A percentile compares a stretch with the other conserved stretches of the same genome.
Evolutionary conservation across 176 grass and related monocot species (phyloP).

Genomic region (Neostapfia colusana): DNA sequence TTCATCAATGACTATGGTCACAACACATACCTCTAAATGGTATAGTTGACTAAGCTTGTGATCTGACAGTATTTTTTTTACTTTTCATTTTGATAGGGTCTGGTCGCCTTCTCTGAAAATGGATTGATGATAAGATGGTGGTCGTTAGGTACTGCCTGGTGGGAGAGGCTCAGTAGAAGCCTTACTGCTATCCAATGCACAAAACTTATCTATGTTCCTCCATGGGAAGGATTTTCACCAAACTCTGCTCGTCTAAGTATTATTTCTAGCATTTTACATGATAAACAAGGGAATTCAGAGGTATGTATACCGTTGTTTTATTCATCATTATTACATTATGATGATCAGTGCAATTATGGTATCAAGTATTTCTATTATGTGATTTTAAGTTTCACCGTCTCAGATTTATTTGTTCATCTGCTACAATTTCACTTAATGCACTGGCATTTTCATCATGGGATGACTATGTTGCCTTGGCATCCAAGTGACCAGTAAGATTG

Average conservation of each 20-base stretch:
- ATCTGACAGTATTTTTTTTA: neutral
- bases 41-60: slow-evolving; percentile 26
- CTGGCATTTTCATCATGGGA: neutral
- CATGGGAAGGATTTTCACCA: slow-evolving; percentile 95
- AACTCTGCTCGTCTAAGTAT: slow-evolving; percentile 89
- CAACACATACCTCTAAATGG: neutral
- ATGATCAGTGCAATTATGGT: slow-evolving; percentile 21
- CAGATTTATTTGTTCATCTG: neutral
- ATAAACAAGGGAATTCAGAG: slow-evolving; percentile 57
- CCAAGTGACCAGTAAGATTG: neutral
- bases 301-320: slow-evolving; percentile 44
- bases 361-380: slow-evolving; percentile 9
- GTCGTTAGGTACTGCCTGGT: slow-evolving; percentile 91
- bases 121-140: slow-evolving; percentile 99
- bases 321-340: slow-evolving; percentile 1
- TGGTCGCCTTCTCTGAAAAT: slow-evolving; percentile 96
- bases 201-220: slow-evolving; percentile 97
- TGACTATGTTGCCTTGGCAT: neutral
- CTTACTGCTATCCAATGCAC: slow-evolving; percentile 87
- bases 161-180: slow-evolving; percentile 95
- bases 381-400: slow-evolving; percentile 8
- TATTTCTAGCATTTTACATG: slow-evolving; percentile 69
- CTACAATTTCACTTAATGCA: neutral
- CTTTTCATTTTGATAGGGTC: slow-evolving; percentile 50
- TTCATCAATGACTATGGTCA: neutral